Evolutionary conservation across 371 early-diverging fungal genomes (phyloP), one percentile per base, ranked within the genome.

Genomic region (Haplosporangium sp.): DNA sequence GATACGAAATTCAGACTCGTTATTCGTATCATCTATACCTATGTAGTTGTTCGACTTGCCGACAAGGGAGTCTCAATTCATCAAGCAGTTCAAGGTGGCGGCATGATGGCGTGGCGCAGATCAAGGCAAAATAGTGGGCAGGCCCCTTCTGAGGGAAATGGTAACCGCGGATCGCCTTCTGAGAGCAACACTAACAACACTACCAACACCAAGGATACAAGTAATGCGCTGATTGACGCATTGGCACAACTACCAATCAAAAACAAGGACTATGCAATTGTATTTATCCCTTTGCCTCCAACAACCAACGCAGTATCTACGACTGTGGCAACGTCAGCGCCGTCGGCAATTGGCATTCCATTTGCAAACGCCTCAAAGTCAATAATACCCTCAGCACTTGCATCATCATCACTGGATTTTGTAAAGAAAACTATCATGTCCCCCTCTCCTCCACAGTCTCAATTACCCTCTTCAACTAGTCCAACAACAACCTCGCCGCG

Each of bases 1-100:
- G 82, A 81, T 48, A 56, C 69, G 5, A 75, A 75, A 56, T 81
- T 81, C 44, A 63, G 75, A 15, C 59, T 81, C 20, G 81, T 75
- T 39, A 52, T 69, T 17, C 63, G 81, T 27, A 81, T 81, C 59
- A 63, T 81, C 7, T 81, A 81, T 47, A 75, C 72, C 1, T 81
- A 81, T 42, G 50, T 81, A 13, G 76, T 74, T 0, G 66, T 69
- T 27, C 75, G 82, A 37, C 63, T 81, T 35, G 55, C 55, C 1
- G 76, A 81, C 61, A 81, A 81, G 44, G 72, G 72, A 0, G 45
- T 75, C 20, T 75, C 76, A 15, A 68, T 75, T 48, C 72, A 81
- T 45, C 71, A 70, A 10, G 57, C 38, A 1, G 3, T 65, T 8
- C 66, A 67, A 47, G 60, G 58, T 0, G 68, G 76, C 17, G 65